Evolutionary conservation across 495 filamentous ascomycete species (phyloP).

Genomic region (Cercophora newfieldiana): DNA sequence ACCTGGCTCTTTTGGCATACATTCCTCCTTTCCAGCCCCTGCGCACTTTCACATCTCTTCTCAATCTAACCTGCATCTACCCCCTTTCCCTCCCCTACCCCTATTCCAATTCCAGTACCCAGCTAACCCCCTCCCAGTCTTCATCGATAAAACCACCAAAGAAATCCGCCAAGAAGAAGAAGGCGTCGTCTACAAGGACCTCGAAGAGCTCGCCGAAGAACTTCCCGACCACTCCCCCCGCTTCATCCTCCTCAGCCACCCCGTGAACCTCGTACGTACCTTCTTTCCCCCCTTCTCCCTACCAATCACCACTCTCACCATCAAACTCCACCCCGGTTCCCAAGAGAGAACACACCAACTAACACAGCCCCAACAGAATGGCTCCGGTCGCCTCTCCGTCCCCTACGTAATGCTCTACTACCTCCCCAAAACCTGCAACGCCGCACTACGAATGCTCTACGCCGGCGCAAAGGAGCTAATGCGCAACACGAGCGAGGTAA

Average conservation of each 20-base stretch:
- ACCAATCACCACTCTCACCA: not conserved
- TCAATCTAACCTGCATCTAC: not conserved
- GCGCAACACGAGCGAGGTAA: slow-evolving; percentile 84
- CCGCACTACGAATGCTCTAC: slow-evolving; percentile 85
- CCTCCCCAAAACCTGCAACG: slow-evolving; percentile 85
- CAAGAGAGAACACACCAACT: not conserved
- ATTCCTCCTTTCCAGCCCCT: too few species aligned
- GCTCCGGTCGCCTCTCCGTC: slow-evolving; percentile 47
- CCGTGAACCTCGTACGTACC: slow-evolving; percentile 77
- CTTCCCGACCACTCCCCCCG: slow-evolving; percentile 90
- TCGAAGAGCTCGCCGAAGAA: slow-evolving; percentile 79
- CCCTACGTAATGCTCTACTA: slow-evolving; percentile 95
- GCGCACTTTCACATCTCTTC: not conserved
- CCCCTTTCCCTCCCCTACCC: not conserved
- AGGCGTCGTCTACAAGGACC: slow-evolving; percentile 68
- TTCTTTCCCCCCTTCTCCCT: too few species aligned
- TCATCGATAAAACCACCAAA: slow-evolving; percentile 82
- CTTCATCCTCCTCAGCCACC: slow-evolving; percentile 87
- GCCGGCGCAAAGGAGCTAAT: slow-evolving; percentile 93
- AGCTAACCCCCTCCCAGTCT: slow-evolving; percentile 50
- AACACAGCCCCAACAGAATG: slow-evolving; percentile 28
- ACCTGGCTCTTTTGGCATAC: too few species aligned
- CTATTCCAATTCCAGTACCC: too few species aligned
- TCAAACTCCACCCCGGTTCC: not conserved
- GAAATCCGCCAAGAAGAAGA: slow-evolving; percentile 82